Base-by-base conservation (phyloP, 345 rosid genomes). In the Schrenkiella parvula region DNA sequence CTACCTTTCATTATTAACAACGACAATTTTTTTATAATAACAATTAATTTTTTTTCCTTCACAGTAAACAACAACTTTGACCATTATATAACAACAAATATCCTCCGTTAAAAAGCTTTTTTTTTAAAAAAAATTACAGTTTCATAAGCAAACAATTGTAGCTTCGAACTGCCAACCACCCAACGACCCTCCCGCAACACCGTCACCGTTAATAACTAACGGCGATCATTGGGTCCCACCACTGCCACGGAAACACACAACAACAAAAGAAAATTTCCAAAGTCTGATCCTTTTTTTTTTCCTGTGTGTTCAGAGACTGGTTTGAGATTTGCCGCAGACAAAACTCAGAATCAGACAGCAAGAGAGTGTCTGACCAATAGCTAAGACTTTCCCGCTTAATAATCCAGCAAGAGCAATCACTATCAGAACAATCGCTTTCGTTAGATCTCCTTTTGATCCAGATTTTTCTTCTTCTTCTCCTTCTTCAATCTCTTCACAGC, bases 401-500 rank as follows among this genome's bases (percentile, higher is more conserved):
- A 92, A 90, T 23, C 95, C 98, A n/a, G 61, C 77, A 22, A 92
- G 92, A 64, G 80, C 86, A 55, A 86, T 76, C 42, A 82, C 71
- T 17, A 77, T 37, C 52, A 86, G 7, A 10, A 81, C 66, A 18
- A 85, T 63, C 76, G 41, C 53, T 65, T 72, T 77, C 69, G 75
- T 77, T 51, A 72, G 66, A 57, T 78, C 79, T 61, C 78, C 62
- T 58, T 75, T 75, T 39, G 70, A 7, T 17, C 52, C 63, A 22
- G 2, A 3, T 25, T 35, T 54, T 13, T 46, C 58, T 23, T 26
- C 76, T 28, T 31, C 78, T 17, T 18, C 71, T 22, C 12, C 56
- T 50, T 51, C 48, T 9, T 4, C 26, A 15, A 22, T 9, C 28
- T 64, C 79, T 55, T 29, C 55, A 32, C 55, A 62, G 11, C 64